phyloP scores from a whole-genome alignment of 257 asterid genomes.

The Coffea canephora region DNA sequence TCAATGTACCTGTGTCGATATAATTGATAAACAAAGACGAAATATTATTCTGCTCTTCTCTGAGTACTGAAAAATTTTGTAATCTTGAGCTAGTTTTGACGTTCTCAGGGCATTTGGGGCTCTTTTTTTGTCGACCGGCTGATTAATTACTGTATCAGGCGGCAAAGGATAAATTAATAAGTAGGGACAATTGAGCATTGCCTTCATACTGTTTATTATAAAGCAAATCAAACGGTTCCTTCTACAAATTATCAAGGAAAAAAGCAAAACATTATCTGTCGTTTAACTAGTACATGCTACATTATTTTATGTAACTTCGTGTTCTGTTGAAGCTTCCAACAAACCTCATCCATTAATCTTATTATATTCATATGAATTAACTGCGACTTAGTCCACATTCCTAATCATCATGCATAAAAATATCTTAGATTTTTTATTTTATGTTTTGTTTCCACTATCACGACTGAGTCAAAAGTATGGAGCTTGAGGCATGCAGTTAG shows the following conservation, averaged over 20 bases:
- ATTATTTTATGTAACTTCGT: too few species aligned
- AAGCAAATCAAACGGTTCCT: not conserved
- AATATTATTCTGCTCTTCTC: not conserved
- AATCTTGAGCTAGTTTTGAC: not conserved
- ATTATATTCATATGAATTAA: too few species aligned
- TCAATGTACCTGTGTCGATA: constrained; percentile 50
- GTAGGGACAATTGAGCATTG: not conserved
- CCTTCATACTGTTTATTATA: not conserved
- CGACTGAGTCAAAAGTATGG: not conserved
- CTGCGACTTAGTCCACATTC: too few species aligned
- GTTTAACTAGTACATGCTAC: too few species aligned
- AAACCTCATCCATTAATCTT: not conserved
- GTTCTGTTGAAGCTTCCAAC: not conserved
- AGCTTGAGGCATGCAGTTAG: not conserved
- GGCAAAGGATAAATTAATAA: not conserved
- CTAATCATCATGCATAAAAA: too few species aligned
- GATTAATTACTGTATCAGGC: not conserved
- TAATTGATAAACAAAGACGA: not conserved
- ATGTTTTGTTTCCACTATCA: not conserved
- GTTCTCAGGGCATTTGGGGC: not conserved
- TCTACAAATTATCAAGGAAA: too few species aligned
- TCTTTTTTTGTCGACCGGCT: not conserved
- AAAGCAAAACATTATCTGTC: too few species aligned
- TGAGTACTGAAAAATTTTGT: not conserved
- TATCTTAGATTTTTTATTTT: too few species aligned